Percentiles rank a stretch among this genome's conserved stretches.
phyloP scores from a whole-genome alignment of 176 grass and related monocot genomes.

The Phoenix roebelenii region DNA sequence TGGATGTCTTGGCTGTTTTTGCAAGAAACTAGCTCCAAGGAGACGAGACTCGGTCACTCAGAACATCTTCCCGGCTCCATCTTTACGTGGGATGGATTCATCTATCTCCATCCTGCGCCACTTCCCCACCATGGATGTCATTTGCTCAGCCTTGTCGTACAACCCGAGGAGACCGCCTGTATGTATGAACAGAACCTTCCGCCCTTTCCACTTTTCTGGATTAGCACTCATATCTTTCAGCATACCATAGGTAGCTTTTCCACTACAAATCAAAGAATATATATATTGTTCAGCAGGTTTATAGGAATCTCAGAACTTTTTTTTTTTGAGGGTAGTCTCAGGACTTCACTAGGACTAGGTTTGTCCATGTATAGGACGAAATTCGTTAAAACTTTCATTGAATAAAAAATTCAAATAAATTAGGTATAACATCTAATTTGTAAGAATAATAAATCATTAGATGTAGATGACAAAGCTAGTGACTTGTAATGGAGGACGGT shows the following conservation, averaged over 20 bases:
- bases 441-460: too few relatives aligned
- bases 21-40: too few relatives aligned
- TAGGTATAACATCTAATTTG: too few relatives aligned
- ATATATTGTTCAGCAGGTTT: not conserved
- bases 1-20: too few relatives aligned
- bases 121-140: constrained; percentile 52
- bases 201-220: constrained; percentile 62
- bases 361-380: too few relatives aligned
- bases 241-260: constrained; percentile 64
- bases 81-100: constrained; percentile 50
- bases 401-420: too few relatives aligned
- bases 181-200: constrained; percentile 77
- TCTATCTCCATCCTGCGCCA: constrained; percentile 82
- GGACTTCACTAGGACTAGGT: too few relatives aligned
- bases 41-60: constrained; percentile 11
- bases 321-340: too few relatives aligned
- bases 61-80: constrained; percentile 95
- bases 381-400: too few relatives aligned
- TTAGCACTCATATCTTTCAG: constrained; percentile 64
- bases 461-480: too few relatives aligned
- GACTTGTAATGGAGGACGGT: too few relatives aligned
- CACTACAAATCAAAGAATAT: constrained; percentile 33
- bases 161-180: constrained; percentile 91
- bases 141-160: constrained; percentile 65
- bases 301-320: too few relatives aligned